Evolutionary conservation across 495 filamentous ascomycete genomes (phyloP), one percentile per base, ranked within the genome.

Genomic region (Daldinia decipiens): DNA sequence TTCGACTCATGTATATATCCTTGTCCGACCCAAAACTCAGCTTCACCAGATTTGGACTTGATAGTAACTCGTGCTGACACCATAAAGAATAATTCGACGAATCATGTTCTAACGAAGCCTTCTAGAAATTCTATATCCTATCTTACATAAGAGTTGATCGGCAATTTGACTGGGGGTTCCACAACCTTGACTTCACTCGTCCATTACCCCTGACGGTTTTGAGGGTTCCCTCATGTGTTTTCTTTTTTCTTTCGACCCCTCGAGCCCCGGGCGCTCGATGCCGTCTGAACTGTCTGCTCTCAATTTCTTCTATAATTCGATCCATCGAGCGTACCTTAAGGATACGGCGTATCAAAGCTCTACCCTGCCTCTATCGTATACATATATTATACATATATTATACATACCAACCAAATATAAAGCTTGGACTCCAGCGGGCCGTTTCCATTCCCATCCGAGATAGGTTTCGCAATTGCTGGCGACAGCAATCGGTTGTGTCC

Each of bases 121-220:
- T 72, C 70, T 58, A 62, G 70, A 72, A 72, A 27, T 31, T 53
- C 32, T 68, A 68, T 58, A 68, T 59, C 29, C 17, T 39, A 60
- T 54, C 34, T 63, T 59, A 72, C 29, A 31, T 65, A 64, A 64
- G 60, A 58, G 31, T 52, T 32, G 64, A 68, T 53, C 61, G 61
- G 65, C 65, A 56, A 4, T 39, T 34, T 38, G 17, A 34, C 54
- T 57, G 34, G 39, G 51, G 65, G 38, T 39, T 38, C 43, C n/a
- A 34, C 57, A 47, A 52, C 45, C 53, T 67, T 40, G 52, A 56
- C 62, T 62, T 62, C 62, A 54, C 56, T 58, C 31, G 29, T 62
- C 47, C 36, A 62, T 40, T 19, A 67, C 57, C 62, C 68, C 62
- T 51, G 34, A 32, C 17, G 43, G 43, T 53, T 53, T 27, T 24